Evolutionary conservation across 1,139 yeast species (phyloP).

Genomic region (Eremothecium sinecaudum): DNA sequence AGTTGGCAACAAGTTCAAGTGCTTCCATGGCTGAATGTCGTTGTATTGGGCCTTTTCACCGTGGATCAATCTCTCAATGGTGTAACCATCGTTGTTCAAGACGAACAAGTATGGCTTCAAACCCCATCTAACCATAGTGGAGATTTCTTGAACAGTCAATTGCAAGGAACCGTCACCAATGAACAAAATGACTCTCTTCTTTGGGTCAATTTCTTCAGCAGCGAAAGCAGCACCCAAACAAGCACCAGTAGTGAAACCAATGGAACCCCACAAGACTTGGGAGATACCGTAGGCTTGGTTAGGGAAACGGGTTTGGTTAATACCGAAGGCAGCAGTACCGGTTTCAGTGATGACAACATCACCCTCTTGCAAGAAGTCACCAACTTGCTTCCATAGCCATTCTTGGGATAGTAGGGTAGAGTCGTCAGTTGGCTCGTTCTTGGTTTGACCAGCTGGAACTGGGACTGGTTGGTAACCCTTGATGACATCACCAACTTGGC

Average conservation of each 20-base stretch:
- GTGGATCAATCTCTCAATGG: constrained; percentile 82
- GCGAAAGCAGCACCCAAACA: constrained; percentile 80
- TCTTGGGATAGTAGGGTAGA: constrained; percentile 51
- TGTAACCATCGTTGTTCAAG: constrained; percentile 79
- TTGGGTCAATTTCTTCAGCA: constrained; percentile 61
- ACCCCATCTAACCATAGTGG: constrained; percentile 74
- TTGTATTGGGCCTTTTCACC: constrained; percentile 70
- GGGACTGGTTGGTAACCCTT: constrained; percentile 38
- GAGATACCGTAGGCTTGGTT: constrained; percentile 65
- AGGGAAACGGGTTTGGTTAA: constrained; percentile 72
- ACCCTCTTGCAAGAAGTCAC: constrained; percentile 67
- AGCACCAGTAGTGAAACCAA: constrained; percentile 83
- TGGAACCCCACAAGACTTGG: constrained; percentile 86
- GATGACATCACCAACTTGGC: constrained; percentile 33
- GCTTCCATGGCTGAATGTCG: constrained; percentile 77
- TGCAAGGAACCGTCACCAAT: constrained; percentile 90
- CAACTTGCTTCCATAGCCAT: constrained; percentile 72
- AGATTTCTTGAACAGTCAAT: constrained; percentile 78
- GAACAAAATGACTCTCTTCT: constrained; percentile 66
- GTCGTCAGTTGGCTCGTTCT: constrained; percentile 37
- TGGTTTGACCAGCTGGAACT: constrained; percentile 39
- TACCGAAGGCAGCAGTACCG: constrained; percentile 86
- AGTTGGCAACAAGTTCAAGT: constrained; percentile 54
- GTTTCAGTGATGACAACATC: constrained; percentile 80
- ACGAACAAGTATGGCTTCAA: constrained; percentile 74